These are phyloP conservation scores for Podaxis sp. DNA, from an alignment of 768 basidiomycete genomes.

Conservation along the genomic window DNA sequence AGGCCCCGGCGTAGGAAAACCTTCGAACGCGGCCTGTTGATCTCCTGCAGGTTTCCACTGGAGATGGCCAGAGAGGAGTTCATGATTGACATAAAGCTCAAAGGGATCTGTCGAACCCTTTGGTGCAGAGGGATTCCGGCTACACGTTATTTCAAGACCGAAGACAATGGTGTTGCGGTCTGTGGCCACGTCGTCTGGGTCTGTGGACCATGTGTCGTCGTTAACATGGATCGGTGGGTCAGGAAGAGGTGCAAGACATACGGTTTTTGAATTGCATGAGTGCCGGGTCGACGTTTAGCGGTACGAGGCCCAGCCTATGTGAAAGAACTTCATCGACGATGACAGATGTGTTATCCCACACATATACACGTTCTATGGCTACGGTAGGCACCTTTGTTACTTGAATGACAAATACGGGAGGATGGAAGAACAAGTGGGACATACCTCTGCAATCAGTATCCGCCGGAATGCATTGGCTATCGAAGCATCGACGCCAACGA, in stretches of 20 bases:
- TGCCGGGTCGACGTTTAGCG: constrained; percentile 83
- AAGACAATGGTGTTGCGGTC: constrained; percentile 95
- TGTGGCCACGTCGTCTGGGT: constrained; percentile 60
- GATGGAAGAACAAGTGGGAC: constrained; percentile 20
- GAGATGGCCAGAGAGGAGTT: constrained; percentile 66
- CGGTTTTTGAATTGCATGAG: constrained; percentile 57
- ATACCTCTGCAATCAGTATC: constrained; percentile 91
- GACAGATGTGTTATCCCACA: constrained; percentile 94
- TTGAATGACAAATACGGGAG: background rate
- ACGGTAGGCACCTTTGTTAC: constrained; percentile 79
- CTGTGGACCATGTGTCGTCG: constrained; percentile 19
- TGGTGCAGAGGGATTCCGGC: constrained; percentile 54
- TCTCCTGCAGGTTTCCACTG: constrained; percentile 83
- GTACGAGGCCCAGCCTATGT: constrained; percentile 89
- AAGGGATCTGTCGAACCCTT: constrained; percentile 55
- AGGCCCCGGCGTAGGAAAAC: constrained; percentile 51
- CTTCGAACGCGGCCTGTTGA: constrained; percentile 61
- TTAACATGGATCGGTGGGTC: background rate
- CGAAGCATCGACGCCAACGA: constrained; percentile 93
- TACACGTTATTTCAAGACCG: constrained; percentile 65
- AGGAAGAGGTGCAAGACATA: constrained; percentile 22
- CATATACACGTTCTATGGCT: constrained; percentile 86
- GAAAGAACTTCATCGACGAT: constrained; percentile 93
- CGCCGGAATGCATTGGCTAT: constrained; percentile 94
- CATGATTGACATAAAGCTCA: constrained; percentile 71